A percentile compares a stretch with the other conserved stretches of the same genome.
Evolutionary conservation across 2,329 filamentous ascomycete species (phyloP).

Genomic region (Magnaporthales sp.): DNA sequence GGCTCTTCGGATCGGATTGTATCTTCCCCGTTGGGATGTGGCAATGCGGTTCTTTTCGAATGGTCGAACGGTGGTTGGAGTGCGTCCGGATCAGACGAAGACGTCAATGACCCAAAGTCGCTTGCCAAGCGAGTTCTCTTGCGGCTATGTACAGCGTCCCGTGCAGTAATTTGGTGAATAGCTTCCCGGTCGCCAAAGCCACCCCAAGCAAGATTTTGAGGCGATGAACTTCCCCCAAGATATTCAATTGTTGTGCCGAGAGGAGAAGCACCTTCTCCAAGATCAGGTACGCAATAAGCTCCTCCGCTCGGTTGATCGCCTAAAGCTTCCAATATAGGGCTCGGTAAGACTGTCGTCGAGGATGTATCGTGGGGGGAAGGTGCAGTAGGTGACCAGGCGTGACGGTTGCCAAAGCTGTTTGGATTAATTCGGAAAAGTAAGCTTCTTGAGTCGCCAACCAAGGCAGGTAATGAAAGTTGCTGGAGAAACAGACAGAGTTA

Average conservation of each 20-base stretch:
- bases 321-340: slow-evolving; percentile 38
- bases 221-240: not conserved
- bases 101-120: slow-evolving; percentile 11
- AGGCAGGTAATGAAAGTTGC: not conserved
- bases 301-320: slow-evolving; percentile 42
- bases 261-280: not conserved
- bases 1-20: not conserved
- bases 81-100: slow-evolving; percentile 42
- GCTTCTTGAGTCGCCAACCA: not conserved
- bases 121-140: not conserved
- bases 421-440: not conserved
- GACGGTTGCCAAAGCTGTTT: slow-evolving; percentile 54
- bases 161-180: not conserved
- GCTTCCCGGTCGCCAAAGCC: not conserved
- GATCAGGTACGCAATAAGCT: slow-evolving; percentile 24
- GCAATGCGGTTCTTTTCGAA: slow-evolving; percentile 48
- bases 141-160: not conserved
- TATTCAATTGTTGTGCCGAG: not conserved
- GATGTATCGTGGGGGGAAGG: slow-evolving; percentile 51
- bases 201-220: not conserved
- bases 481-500: not conserved
- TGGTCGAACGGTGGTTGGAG: slow-evolving; percentile 52
- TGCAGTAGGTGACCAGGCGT: slow-evolving; percentile 42
- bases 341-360: slow-evolving; percentile 42
- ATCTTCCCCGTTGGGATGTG: slow-evolving; percentile 5